Percentiles rank a stretch among this genome's conserved stretches.
phyloP scores from a whole-genome alignment of 2,329 filamentous ascomycete genomes.

The Calonectria honghensis region DNA sequence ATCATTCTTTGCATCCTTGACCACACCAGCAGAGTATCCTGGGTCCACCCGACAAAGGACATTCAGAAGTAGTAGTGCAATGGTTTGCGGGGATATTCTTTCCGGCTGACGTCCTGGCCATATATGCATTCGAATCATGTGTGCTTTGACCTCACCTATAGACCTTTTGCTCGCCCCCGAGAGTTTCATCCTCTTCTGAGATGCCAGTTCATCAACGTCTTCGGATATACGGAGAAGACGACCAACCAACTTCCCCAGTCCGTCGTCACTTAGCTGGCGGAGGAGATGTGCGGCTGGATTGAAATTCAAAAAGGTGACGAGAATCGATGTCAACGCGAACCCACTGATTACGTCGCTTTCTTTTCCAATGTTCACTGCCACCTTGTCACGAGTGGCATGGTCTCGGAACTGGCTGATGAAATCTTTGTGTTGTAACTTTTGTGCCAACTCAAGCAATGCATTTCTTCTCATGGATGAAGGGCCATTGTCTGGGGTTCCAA shows the following conservation, averaged over 20 bases:
- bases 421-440: constrained; percentile 75
- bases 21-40: constrained; percentile 54
- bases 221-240: constrained; percentile 71
- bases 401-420: constrained; percentile 84
- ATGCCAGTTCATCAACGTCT: constrained; percentile 77
- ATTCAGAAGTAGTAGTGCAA: constrained; percentile 79
- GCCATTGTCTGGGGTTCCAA: constrained; percentile 69
- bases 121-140: constrained; percentile 71
- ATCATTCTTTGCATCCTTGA: constrained; percentile 55
- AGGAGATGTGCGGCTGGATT: constrained; percentile 77
- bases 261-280: constrained; percentile 73
- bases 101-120: constrained; percentile 75
- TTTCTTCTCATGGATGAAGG: constrained; percentile 73
- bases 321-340: constrained; percentile 78
- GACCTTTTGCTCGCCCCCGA: constrained; percentile 78
- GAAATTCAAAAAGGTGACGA: constrained; percentile 77
- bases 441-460: constrained; percentile 76
- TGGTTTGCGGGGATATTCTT: constrained; percentile 75
- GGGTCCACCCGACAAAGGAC: constrained; percentile 57
- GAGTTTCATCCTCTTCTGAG: constrained; percentile 80
- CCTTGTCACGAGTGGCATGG: constrained; percentile 80
- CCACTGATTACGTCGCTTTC: constrained; percentile 78
- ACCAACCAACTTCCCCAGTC: constrained; percentile 72
- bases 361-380: constrained; percentile 77
- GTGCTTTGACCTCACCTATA: constrained; percentile 72